Evolutionary conservation across 2,329 filamentous ascomycete genomes (phyloP).

Genomic region (Botrytis deweyae): DNA sequence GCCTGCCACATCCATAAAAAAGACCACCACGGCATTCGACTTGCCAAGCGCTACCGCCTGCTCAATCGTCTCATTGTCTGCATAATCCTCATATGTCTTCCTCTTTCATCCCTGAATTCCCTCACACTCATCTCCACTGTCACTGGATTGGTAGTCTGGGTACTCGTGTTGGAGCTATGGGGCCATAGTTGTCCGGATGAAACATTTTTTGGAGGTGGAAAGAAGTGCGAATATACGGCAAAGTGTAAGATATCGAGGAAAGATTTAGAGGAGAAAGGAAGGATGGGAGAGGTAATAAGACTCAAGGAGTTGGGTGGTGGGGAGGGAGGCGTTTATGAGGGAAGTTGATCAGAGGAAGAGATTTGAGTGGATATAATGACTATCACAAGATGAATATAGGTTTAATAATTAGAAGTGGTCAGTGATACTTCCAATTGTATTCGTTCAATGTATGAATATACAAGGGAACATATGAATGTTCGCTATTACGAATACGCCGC

Average conservation of each 20-base stretch:
- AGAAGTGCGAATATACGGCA: constrained; percentile 45
- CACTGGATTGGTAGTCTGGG: constrained; percentile 46
- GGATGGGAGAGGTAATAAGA: constrained; percentile 24
- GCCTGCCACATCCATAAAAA: constrained; percentile 56
- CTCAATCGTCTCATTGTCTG: constrained; percentile 51
- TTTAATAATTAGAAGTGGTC: not conserved
- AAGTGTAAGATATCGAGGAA: constrained; percentile 42
- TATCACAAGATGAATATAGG: not conserved
- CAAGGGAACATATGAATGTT: not conserved
- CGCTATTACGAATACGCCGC: not conserved
- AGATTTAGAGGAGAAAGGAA: constrained; percentile 41
- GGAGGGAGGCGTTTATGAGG: constrained; percentile 28
- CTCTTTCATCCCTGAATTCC: constrained; percentile 49
- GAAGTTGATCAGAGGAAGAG: constrained; percentile 13
- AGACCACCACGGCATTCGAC: constrained; percentile 43
- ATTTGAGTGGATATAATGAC: not conserved
- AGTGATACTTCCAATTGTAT: not conserved
- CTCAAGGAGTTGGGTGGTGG: not conserved
- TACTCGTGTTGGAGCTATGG: constrained; percentile 50
- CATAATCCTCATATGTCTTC: constrained; percentile 54
- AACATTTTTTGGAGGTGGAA: constrained; percentile 45
- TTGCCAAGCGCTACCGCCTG: constrained; percentile 52
- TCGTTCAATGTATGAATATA: not conserved
- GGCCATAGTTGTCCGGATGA: constrained; percentile 49
- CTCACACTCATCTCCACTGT: constrained; percentile 49